phyloP scores from a whole-genome alignment of 2,329 filamentous ascomycete species.

The Stagonosporopsis rhizophila region DNA sequence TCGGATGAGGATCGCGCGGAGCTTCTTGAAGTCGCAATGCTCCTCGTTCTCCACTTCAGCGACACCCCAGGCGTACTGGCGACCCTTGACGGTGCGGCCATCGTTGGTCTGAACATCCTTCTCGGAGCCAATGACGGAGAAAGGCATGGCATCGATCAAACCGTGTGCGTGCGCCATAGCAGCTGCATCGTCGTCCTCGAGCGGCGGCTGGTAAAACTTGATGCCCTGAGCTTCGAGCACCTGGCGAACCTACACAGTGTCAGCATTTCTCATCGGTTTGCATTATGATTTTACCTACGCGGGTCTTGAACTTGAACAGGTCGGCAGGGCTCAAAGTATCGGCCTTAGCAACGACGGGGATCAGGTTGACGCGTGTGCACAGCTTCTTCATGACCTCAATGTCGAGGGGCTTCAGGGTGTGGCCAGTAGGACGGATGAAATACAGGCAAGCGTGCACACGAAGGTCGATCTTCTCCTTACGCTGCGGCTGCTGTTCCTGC shows the following conservation, averaged over 20 bases:
- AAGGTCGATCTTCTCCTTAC: constrained; percentile 98
- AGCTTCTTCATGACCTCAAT: constrained; percentile 99
- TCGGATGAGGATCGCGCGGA: constrained; percentile 96
- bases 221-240: constrained; percentile 98
- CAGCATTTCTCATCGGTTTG: constrained; percentile 11
- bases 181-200: constrained; percentile 98
- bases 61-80: constrained; percentile 99
- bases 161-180: constrained; percentile 93
- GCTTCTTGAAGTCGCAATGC: constrained; percentile 99
- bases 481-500: constrained; percentile 98
- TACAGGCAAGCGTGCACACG: constrained; percentile 98
- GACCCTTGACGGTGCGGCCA: constrained; percentile 96
- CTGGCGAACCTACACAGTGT: constrained; percentile 74
- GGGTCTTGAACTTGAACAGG: constrained; percentile 91
- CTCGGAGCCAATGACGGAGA: constrained; percentile 98
- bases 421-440: constrained; percentile 98
- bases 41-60: constrained; percentile 99
- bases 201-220: constrained; percentile 98
- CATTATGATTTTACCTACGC: constrained; percentile 64
- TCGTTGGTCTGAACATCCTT: constrained; percentile 98
- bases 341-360: constrained; percentile 97
- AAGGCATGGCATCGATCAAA: constrained; percentile 96
- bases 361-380: constrained; percentile 96
- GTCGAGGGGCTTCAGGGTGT: constrained; percentile 97
- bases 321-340: constrained; percentile 95